phyloP scores from a whole-genome alignment of 169 alveolate genomes.

The Ichthyophthirius multifiliis region DNA sequence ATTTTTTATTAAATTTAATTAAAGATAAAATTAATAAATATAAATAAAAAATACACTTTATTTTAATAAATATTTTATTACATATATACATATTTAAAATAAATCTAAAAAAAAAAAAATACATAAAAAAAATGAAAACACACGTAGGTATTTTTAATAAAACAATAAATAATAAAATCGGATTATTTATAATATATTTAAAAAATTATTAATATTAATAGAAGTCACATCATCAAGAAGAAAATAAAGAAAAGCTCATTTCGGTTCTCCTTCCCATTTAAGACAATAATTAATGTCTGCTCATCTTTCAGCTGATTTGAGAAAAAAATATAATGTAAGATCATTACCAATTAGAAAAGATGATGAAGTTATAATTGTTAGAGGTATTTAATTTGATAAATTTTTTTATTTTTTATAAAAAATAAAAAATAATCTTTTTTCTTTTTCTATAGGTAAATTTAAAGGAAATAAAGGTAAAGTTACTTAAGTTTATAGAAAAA shows the following conservation, averaged over 20 bases:
- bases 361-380: constrained; percentile 96
- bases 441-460: constrained; percentile 42
- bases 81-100: too few species aligned
- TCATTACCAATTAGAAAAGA: constrained; percentile 98
- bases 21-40: too few species aligned
- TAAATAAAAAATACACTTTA: too few species aligned
- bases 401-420: too few species aligned
- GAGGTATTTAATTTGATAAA: constrained; percentile 84
- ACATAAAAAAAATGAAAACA: constrained; percentile 38
- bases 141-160: constrained; percentile 21
- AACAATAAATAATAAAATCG: not conserved
- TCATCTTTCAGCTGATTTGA: constrained; percentile 94
- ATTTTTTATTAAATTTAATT: too few species aligned
- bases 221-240: constrained; percentile 83
- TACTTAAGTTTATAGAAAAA: constrained; percentile 96
- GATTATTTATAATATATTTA: not conserved
- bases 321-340: constrained; percentile 95
- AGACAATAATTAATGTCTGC: constrained; percentile 98
- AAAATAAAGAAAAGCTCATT: constrained; percentile 97
- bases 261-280: constrained; percentile 97
- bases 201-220: constrained; percentile 8
- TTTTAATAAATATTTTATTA: too few species aligned
- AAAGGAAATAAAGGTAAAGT: constrained; percentile 98
- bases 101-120: not conserved
- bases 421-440: not conserved